Percentiles rank a stretch among this genome's conserved stretches.
Evolutionary conservation across 2,329 filamentous ascomycete species (phyloP).

Genomic region (Aspergillus pseudotamarii): DNA sequence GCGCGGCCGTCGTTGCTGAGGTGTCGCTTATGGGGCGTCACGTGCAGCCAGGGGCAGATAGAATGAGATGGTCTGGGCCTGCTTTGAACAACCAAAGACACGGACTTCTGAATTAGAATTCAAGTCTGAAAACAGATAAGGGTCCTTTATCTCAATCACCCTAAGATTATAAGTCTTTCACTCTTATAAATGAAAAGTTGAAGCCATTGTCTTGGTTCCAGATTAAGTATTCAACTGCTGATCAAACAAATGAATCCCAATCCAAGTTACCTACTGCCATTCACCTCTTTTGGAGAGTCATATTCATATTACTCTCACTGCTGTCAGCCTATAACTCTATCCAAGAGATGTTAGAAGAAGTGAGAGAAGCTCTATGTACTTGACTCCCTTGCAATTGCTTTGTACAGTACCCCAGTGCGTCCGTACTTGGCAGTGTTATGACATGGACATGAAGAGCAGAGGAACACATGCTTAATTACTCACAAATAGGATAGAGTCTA

Average conservation of each 20-base stretch:
- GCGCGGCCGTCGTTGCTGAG: conserved; percentile 41
- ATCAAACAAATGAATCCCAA: background rate
- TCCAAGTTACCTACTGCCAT: background rate
- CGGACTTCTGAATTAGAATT: background rate
- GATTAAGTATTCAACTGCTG: background rate
- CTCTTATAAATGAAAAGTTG: background rate
- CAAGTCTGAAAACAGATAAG: background rate
- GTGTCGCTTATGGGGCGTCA: conserved; percentile 43
- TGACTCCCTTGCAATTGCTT: background rate
- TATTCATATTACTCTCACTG: background rate
- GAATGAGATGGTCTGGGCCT: conserved; percentile 11
- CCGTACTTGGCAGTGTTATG: background rate
- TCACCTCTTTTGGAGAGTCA: background rate
- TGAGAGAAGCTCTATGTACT: background rate
- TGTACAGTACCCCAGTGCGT: background rate
- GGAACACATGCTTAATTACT: background rate
- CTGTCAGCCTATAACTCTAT: background rate
- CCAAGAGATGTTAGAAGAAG: background rate
- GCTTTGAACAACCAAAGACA: background rate
- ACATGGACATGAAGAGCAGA: no score
- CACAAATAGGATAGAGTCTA: background rate
- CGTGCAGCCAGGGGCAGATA: conserved; percentile 31
- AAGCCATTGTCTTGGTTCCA: background rate
- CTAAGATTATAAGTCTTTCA: background rate
- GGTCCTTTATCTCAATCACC: background rate